These are phyloP conservation scores for Colletotrichum sp. DNA, from an alignment of 2,329 filamentous ascomycete species.

Conservation along the genomic window DNA sequence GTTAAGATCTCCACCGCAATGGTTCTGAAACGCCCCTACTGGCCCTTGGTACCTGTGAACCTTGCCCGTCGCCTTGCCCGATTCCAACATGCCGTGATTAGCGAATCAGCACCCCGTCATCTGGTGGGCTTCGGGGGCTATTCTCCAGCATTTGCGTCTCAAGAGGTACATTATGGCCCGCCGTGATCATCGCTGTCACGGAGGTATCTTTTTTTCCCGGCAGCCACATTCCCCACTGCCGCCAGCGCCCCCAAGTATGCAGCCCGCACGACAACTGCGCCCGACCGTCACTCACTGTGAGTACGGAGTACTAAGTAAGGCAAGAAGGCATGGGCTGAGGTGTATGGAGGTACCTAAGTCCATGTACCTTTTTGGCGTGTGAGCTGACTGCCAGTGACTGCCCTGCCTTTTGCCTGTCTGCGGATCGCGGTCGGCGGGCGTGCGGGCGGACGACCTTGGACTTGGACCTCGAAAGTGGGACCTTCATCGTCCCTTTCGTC, in stretches of 20 bases:
- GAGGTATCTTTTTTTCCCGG: not conserved
- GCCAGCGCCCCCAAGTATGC: not conserved
- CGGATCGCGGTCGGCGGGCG: not conserved
- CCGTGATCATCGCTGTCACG: not conserved
- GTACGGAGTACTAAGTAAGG: not conserved
- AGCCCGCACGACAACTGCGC: not conserved
- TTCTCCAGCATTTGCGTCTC: not conserved
- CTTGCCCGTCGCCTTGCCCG: slow-evolving; percentile 8
- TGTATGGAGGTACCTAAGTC: not conserved
- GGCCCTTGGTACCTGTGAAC: slow-evolving; percentile 5
- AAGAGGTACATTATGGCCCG: not conserved
- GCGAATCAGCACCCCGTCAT: slow-evolving; percentile 8
- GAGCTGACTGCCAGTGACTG: not conserved
- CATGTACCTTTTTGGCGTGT: not conserved
- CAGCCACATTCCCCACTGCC: not conserved
- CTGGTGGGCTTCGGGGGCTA: not conserved
- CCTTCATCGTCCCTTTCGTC: not conserved
- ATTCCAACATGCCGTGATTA: not conserved
- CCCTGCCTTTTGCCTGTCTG: not conserved
- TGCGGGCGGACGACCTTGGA: not conserved
- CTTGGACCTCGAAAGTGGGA: not conserved
- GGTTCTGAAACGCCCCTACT: slow-evolving; percentile 15
- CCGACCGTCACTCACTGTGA: not conserved
- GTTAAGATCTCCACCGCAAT: slow-evolving; percentile 12
- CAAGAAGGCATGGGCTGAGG: not conserved